These are phyloP conservation scores for Magnusiomyces tetraspermus DNA, from an alignment of 1,139 yeast species.

Conservation along the genomic window DNA sequence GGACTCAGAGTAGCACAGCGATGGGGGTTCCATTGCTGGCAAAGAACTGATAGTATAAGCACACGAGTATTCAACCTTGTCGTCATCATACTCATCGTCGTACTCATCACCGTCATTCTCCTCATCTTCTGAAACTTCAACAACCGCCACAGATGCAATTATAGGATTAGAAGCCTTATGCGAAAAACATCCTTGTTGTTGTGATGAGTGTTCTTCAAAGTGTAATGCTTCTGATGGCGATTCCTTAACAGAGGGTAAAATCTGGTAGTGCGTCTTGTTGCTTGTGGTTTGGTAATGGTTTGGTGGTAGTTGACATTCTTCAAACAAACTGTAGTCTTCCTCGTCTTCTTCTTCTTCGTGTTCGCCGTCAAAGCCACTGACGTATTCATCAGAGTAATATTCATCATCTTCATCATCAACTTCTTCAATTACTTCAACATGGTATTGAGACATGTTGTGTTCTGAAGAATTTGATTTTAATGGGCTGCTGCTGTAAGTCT, in stretches of 20 bases:
- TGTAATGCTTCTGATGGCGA: too few species aligned
- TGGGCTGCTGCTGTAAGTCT: too few species aligned
- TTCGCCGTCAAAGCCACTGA: neutral
- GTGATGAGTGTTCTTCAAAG: too few species aligned
- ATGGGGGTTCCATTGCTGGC: neutral
- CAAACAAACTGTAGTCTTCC: too few species aligned
- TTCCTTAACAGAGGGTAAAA: neutral
- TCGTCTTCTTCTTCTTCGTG: slow-evolving; percentile 13
- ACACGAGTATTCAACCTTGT: neutral
- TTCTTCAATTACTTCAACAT: neutral
- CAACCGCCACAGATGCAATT: neutral
- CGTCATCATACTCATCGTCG: too few species aligned
- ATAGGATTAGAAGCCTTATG: too few species aligned
- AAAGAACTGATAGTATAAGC: neutral
- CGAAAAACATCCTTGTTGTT: too few species aligned
- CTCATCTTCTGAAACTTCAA: neutral
- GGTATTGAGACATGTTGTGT: slow-evolving; percentile 1
- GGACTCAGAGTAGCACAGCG: slow-evolving; percentile 7
- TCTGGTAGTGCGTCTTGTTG: neutral
- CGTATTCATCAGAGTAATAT: neutral
- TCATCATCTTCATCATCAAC: neutral
- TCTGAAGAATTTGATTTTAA: too few species aligned
- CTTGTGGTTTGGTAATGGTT: neutral
- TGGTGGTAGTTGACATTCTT: slow-evolving; percentile 11
- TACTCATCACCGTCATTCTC: too few species aligned